phyloP scores from a whole-genome alignment of 345 rosid species.

The Pistacia integerrima region DNA sequence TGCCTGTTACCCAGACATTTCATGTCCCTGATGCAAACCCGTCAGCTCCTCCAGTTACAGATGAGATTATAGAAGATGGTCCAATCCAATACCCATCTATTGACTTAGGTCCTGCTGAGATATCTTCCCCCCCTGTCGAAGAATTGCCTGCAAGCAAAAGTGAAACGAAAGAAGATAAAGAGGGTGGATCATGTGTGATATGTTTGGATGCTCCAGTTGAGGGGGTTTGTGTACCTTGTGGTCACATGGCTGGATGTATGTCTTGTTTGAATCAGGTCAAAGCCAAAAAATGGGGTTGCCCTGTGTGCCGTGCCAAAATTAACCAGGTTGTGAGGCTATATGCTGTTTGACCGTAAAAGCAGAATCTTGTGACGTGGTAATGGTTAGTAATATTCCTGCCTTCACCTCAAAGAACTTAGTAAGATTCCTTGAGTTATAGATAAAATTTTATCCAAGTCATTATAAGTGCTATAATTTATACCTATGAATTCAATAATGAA shows the following conservation, averaged over 20 bases:
- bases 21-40: slow-evolving; percentile 43
- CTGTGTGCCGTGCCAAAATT: slow-evolving; percentile 88
- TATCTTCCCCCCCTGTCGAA: slow-evolving; percentile 36
- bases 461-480: neutral
- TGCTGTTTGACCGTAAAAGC: slow-evolving; percentile 52
- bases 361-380: slow-evolving; percentile 4
- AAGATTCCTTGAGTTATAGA: neutral
- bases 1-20: slow-evolving; percentile 18
- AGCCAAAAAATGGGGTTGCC: slow-evolving; percentile 91
- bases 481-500: neutral
- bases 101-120: slow-evolving; percentile 57
- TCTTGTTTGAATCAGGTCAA: slow-evolving; percentile 84
- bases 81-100: slow-evolving; percentile 82
- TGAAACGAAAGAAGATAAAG: slow-evolving; percentile 52
- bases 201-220: slow-evolving; percentile 94
- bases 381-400: slow-evolving; percentile 6
- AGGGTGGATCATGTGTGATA: slow-evolving; percentile 53
- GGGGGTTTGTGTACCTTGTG: slow-evolving; percentile 97
- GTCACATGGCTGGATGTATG: slow-evolving; percentile 97
- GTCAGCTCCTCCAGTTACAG: slow-evolving; percentile 60
- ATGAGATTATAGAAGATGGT: slow-evolving; percentile 54
- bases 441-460: neutral
- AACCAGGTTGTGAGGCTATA: slow-evolving; percentile 75
- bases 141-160: slow-evolving; percentile 22
- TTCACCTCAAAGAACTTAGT: neutral